Evolutionary conservation across 495 filamentous ascomycete species (phyloP).

Genomic region (Lasiosphaeria miniovina): DNA sequence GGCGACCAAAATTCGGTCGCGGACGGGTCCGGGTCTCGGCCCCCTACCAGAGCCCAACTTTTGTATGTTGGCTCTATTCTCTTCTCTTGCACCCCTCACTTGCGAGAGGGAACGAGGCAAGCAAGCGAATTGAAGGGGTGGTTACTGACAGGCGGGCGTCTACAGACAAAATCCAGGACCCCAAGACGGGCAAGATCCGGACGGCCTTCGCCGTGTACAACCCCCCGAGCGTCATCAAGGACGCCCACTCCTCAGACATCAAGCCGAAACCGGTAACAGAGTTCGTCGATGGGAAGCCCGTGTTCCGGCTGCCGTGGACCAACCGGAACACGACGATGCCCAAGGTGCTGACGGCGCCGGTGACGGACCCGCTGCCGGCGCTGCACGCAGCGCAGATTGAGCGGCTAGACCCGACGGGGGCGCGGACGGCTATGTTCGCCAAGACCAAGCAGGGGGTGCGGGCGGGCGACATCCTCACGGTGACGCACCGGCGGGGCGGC

Average conservation of each 20-base stretch:
- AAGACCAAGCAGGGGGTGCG: conserved; percentile 66
- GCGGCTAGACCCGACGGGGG: conserved; percentile 77
- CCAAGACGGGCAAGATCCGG: conserved; percentile 28
- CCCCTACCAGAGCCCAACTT: conserved; percentile 32
- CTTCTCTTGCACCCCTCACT: background rate
- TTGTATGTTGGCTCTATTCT: conserved; percentile 21
- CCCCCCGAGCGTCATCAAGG: background rate
- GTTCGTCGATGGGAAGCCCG: too few relatives aligned
- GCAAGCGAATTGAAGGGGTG: too few relatives aligned
- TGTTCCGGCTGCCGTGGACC: background rate
- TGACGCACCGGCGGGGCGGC: conserved; percentile 67
- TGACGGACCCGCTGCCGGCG: conserved; percentile 59
- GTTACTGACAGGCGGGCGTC: background rate
- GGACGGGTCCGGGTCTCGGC: conserved; percentile 16
- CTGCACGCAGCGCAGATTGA: conserved; percentile 64
- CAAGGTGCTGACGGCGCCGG: conserved; percentile 29
- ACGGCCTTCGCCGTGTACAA: conserved; percentile 47
- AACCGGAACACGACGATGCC: conserved; percentile 5
- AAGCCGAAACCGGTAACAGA: too few relatives aligned
- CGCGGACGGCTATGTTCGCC: conserved; percentile 76
- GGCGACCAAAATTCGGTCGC: conserved; percentile 11
- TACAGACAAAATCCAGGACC: conserved; percentile 24
- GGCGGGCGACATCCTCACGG: conserved; percentile 85
- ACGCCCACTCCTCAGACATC: too few relatives aligned
- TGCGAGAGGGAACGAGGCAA: too few relatives aligned